Evolutionary conservation across 805 yeast genomes (phyloP), one percentile per base, ranked within the genome.

Genomic region (Starmerella roubikii): DNA sequence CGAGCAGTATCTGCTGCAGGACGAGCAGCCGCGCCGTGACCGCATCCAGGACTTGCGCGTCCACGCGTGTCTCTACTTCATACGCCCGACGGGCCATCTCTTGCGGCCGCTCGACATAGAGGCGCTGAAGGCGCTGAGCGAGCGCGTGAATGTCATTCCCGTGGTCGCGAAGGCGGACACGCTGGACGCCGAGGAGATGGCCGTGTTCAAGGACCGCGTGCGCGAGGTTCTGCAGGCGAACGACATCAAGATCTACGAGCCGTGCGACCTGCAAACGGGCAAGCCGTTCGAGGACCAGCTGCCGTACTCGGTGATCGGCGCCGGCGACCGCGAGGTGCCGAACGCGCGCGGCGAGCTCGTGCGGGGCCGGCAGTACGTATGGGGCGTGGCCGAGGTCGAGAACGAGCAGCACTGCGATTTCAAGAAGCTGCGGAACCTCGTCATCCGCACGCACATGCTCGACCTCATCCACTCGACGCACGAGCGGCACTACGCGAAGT

Each of bases 351-450:
- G 76, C 9, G 59, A 66, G 24, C 44, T 59, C 3, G 80, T 80
- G 22, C 67, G 79, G 46, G 94, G 91, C 15, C 69, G 94, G 52
- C 68, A 69, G 53, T 86, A 84, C 61, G 67, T 64, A 15, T 86
- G 95, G 95, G 96, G 96, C 0, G 58, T 71, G 18, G 81, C 82
- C 12, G 94, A 85, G 54, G 79, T 82, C 30, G 94, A 81, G 53
- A 78, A 83, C 55, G 70, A 69, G 16, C 57, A 62, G 8, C 85
- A 79, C 57, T 82, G 93, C 59, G 95, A 88, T 55, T 84, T 84
- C 53, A 46, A 59, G 22, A 66, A 66, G 44, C 65, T 86, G 46
- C 71, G 82, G 48, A 68, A 74, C 26, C 59, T 83, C 28, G 61
- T 86, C 35, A 65, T 86, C 59, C 68, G 76, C 19, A 68, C 75